phyloP scores from a whole-genome alignment of 345 rosid species.

The Bretschneidera sinensis region DNA sequence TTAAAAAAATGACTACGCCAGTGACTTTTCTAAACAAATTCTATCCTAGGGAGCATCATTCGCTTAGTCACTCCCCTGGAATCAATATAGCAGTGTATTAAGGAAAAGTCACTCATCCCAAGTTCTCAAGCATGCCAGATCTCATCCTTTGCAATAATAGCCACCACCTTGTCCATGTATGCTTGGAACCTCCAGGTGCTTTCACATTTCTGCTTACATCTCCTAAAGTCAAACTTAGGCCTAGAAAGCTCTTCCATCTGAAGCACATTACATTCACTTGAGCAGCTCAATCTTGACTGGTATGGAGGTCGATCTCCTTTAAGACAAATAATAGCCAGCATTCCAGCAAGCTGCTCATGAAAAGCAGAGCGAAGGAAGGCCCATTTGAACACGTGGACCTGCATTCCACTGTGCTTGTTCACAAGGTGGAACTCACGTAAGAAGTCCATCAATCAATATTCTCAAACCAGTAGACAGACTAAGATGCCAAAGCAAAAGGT shows the following conservation, averaged over 20 bases:
- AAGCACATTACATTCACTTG: slow-evolving; percentile 9
- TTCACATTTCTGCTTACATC: slow-evolving; percentile 11
- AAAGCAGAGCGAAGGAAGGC: slow-evolving; percentile 14
- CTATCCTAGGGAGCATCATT: slow-evolving; percentile 3
- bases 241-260: slow-evolving; percentile 15
- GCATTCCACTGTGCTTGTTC: slow-evolving; percentile 25
- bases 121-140: slow-evolving; percentile 22
- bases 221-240: slow-evolving; percentile 14
- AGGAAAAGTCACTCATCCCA: slow-evolving; percentile 24
- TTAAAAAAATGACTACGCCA: background rate
- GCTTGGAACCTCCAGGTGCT: slow-evolving; percentile 17
- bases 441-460: slow-evolving; percentile 22
- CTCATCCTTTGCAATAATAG: slow-evolving; percentile 21
- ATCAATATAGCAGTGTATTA: slow-evolving; percentile 5
- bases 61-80: slow-evolving; percentile 13
- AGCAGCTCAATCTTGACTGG: slow-evolving; percentile 9
- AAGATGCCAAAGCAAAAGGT: slow-evolving; percentile 17
- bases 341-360: slow-evolving; percentile 9
- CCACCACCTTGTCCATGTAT: slow-evolving; percentile 15
- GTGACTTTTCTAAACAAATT: slow-evolving; percentile 6
- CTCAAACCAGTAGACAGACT: slow-evolving; percentile 20
- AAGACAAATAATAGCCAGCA: slow-evolving; percentile 10
- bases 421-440: slow-evolving; percentile 24
- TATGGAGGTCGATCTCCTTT: background rate
- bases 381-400: slow-evolving; percentile 21